These are phyloP conservation scores for Rhodamnia argentea DNA, from an alignment of 345 rosid species.

Conservation along the genomic window DNA sequence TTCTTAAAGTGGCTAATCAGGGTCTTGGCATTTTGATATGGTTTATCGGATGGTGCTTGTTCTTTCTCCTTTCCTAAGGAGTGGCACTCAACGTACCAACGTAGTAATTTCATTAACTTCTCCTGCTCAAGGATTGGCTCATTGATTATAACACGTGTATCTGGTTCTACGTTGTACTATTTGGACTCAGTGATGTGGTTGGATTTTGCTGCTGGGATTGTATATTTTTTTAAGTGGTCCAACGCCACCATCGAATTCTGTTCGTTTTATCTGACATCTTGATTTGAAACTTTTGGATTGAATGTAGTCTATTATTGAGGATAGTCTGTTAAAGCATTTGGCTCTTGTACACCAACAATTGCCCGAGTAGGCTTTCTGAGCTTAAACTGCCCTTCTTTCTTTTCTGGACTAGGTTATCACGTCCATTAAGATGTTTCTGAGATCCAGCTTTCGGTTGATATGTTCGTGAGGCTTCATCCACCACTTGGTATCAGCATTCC, in stretches of 20 bases:
- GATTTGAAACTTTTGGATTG: not conserved
- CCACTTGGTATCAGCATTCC: not conserved
- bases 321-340: not conserved
- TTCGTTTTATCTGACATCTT: not conserved
- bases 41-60: not conserved
- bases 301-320: not conserved
- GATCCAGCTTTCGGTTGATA: not conserved
- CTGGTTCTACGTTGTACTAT: not conserved
- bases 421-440: not conserved
- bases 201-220: not conserved
- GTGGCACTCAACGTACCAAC: not conserved
- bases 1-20: not conserved
- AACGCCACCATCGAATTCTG: not conserved
- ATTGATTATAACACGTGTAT: not conserved
- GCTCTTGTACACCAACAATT: not conserved
- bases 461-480: not conserved
- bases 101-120: not conserved
- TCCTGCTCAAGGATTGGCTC: not conserved
- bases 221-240: not conserved
- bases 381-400: not conserved
- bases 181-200: not conserved
- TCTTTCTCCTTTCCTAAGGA: not conserved
- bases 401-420: not conserved
- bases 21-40: not conserved
- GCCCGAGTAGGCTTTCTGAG: not conserved